Conservation (phyloP, 495 filamentous ascomycete genomes). For the Recurvomyces mirabilis region DNA sequence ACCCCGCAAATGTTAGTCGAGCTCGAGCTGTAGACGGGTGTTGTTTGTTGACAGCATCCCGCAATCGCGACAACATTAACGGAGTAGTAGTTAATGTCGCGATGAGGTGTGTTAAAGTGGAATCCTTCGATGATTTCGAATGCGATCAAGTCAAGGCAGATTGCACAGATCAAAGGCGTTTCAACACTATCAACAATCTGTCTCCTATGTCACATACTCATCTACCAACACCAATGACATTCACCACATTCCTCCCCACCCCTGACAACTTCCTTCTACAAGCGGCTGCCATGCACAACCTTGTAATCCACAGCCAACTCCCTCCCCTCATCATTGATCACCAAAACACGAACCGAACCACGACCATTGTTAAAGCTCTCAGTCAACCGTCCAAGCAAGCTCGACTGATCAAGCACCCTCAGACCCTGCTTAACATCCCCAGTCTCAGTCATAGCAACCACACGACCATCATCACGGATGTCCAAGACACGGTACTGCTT, state of each 20-base stretch:
- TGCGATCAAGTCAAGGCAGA: too few relatives aligned
- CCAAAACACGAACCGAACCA: constrained; percentile 85
- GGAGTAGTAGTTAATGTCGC: too few relatives aligned
- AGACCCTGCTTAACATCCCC: constrained; percentile 97
- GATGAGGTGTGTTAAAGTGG: too few relatives aligned
- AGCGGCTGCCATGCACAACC: constrained; percentile 72
- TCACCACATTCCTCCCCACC: background rate
- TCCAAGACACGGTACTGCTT: constrained; percentile 99
- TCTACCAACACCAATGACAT: too few relatives aligned
- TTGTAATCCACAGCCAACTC: constrained; percentile 99
- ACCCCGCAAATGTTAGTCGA: too few relatives aligned
- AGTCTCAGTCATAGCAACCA: constrained; percentile 72
- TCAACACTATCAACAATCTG: constrained; percentile 11
- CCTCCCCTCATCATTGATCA: constrained; percentile 85
- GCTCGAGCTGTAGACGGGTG: too few relatives aligned
- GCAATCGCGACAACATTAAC: too few relatives aligned
- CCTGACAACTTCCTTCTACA: constrained; percentile 35
- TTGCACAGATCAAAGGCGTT: too few relatives aligned
- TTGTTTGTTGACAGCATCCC: too few relatives aligned
- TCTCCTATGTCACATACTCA: constrained; percentile 6
- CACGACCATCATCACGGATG: constrained; percentile 74
- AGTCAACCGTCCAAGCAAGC: constrained; percentile 68
- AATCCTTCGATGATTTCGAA: too few relatives aligned
- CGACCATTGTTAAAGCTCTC: constrained; percentile 84
- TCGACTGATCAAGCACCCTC: constrained; percentile 84